Evolutionary conservation across 1,139 yeast genomes (phyloP).

Genomic region (Pichia sp.): DNA sequence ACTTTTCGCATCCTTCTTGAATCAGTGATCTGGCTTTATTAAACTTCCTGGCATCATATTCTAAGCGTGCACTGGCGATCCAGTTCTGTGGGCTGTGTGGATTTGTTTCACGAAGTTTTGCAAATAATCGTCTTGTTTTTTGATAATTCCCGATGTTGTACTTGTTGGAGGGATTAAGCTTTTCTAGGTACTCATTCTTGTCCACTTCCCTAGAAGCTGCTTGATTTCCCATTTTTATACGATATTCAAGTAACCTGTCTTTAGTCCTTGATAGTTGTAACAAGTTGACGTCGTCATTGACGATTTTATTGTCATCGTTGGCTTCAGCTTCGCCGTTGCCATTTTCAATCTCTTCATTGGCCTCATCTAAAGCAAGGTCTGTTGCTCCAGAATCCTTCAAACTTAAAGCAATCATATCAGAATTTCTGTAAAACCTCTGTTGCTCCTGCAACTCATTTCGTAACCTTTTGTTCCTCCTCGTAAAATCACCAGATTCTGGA

Average conservation of each 20-base stretch:
- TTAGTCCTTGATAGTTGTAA: slow-evolving; percentile 49
- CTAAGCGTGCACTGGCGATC: slow-evolving; percentile 84
- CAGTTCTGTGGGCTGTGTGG: slow-evolving; percentile 77
- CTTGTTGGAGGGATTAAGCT: slow-evolving; percentile 10
- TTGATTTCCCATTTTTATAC: slow-evolving; percentile 34
- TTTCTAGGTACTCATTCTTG: slow-evolving; percentile 22
- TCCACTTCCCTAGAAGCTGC: slow-evolving; percentile 17
- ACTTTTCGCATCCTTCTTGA: slow-evolving; percentile 64
- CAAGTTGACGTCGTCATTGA: slow-evolving; percentile 38
- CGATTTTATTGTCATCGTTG: slow-evolving; percentile 5
- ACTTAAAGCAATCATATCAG: slow-evolving; percentile 58
- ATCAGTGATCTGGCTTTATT: slow-evolving; percentile 58
- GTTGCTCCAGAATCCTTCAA: slow-evolving; percentile 25
- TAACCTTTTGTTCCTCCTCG: slow-evolving; percentile 70
- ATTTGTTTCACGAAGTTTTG: slow-evolving; percentile 65
- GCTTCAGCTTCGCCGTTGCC: slow-evolving; percentile 32
- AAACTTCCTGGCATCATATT: slow-evolving; percentile 57
- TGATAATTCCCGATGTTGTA: slow-evolving; percentile 50
- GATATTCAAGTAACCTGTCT: slow-evolving; percentile 47
- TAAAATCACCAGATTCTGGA: slow-evolving; percentile 88
- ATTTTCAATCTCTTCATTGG: slow-evolving; percentile 12
- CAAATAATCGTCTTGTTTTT: slow-evolving; percentile 56
- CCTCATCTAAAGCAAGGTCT: slow-evolving; percentile 25
- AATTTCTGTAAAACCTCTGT: slow-evolving; percentile 75
- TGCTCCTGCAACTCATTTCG: slow-evolving; percentile 60